These are phyloP conservation scores for Yamadazyma sp. DNA, from an alignment of 805 yeast genomes.

Conservation along the genomic window DNA sequence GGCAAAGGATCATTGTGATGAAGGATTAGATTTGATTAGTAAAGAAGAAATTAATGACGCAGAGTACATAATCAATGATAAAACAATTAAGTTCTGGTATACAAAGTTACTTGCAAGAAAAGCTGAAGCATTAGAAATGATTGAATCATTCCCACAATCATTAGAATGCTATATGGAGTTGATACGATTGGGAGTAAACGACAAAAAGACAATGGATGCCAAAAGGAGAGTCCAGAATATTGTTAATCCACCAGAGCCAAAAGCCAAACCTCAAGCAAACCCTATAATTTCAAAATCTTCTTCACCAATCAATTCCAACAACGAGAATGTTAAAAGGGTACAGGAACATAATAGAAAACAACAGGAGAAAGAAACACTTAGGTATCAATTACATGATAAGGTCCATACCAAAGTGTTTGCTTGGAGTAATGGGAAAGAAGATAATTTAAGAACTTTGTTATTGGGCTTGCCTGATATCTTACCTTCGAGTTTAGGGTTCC, in stretches of 20 bases:
- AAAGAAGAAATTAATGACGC: slow-evolving; percentile 22
- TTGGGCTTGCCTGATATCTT: slow-evolving; percentile 65
- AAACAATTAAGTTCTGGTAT: slow-evolving; percentile 67
- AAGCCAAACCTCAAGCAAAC: slow-evolving; percentile 5
- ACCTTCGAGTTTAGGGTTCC: slow-evolving; percentile 35
- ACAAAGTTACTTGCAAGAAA: slow-evolving; percentile 61
- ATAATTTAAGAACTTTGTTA: slow-evolving; percentile 74
- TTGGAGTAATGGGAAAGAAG: slow-evolving; percentile 79
- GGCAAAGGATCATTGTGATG: slow-evolving; percentile 45
- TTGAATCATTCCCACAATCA: slow-evolving; percentile 69
- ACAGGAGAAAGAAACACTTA: slow-evolving; percentile 33
- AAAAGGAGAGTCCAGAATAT: slow-evolving; percentile 72
- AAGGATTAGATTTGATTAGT: slow-evolving; percentile 41
- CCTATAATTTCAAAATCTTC: slow-evolving; percentile 6
- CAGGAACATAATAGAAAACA: slow-evolving; percentile 44
- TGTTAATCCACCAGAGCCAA: slow-evolving; percentile 48
- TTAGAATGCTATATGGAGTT: slow-evolving; percentile 57
- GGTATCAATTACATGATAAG: slow-evolving; percentile 58
- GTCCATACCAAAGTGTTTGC: slow-evolving; percentile 50
- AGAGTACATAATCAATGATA: slow-evolving; percentile 40
- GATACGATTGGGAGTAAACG: slow-evolving; percentile 61
- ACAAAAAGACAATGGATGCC: slow-evolving; percentile 69
- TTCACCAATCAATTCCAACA: slow-evolving; percentile 2
- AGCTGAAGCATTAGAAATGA: slow-evolving; percentile 82
- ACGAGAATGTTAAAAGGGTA: slow-evolving; percentile 41